These are phyloP conservation scores for Phoma sp. DNA, from an alignment of 2,329 filamentous ascomycete genomes.

Conservation along the genomic window DNA sequence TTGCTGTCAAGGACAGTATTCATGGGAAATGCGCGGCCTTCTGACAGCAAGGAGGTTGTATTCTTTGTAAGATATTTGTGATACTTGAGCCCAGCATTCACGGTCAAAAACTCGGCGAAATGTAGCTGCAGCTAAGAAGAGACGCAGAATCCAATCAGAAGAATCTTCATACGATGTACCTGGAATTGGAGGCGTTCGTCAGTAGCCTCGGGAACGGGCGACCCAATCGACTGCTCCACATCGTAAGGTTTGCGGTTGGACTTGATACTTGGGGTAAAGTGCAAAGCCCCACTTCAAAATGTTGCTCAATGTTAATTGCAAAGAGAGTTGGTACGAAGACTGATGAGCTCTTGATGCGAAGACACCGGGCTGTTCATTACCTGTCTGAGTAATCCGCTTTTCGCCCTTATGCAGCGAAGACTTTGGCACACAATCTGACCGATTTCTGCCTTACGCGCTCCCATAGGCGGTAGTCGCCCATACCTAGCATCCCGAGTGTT, in stretches of 20 bases:
- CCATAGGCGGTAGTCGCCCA: constrained; percentile 1
- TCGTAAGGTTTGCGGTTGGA: constrained; percentile 15
- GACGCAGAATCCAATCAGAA: constrained; percentile 1
- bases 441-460: constrained; percentile 5
- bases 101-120: constrained; percentile 13
- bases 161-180: constrained; percentile 7
- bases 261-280: constrained; percentile 22
- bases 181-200: constrained; percentile 12
- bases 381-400: constrained; percentile 4
- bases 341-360: background rate
- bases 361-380: background rate
- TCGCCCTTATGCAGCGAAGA: background rate
- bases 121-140: constrained; percentile 4
- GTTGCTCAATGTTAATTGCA: constrained; percentile 18
- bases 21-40: background rate
- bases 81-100: background rate
- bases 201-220: constrained; percentile 16
- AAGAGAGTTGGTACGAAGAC: background rate
- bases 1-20: background rate
- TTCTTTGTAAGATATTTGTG: background rate
- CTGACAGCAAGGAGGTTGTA: background rate
- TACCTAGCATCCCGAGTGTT: constrained; percentile 1
- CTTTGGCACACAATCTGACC: constrained; percentile 8
- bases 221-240: constrained; percentile 13
- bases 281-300: constrained; percentile 10